Conservation (phyloP, 176 grass and related monocot species). For the Rhynchospora pubera region DNA sequence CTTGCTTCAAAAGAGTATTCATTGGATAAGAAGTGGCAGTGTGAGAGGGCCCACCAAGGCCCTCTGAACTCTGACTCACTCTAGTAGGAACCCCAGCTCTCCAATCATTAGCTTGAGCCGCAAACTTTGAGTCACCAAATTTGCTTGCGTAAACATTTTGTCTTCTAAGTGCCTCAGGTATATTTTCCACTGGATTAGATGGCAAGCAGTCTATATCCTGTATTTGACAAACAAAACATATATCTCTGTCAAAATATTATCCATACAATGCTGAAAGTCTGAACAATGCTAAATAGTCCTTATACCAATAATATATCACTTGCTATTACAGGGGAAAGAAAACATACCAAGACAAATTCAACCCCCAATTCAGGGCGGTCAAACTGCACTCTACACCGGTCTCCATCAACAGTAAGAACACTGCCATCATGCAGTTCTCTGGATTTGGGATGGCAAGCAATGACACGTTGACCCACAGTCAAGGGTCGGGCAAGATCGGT, state of each 20-base stretch:
- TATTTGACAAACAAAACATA: constrained; percentile 17
- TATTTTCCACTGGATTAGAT: constrained; percentile 77
- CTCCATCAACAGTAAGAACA: constrained; percentile 64
- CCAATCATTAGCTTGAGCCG: constrained; percentile 51
- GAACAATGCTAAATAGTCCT: not conserved
- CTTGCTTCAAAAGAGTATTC: constrained; percentile 56
- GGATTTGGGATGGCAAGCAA: constrained; percentile 88
- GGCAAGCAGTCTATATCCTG: constrained; percentile 99
- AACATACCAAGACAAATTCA: constrained; percentile 80
- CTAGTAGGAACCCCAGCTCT: constrained; percentile 31
- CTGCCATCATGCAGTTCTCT: constrained; percentile 96
- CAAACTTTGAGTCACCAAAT: constrained; percentile 45
- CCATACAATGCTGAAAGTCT: not conserved
- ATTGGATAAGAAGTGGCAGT: constrained; percentile 50
- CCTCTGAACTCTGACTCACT: constrained; percentile 38
- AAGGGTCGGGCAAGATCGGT: constrained; percentile 81
- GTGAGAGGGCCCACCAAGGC: constrained; percentile 36
- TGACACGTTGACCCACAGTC: constrained; percentile 75
- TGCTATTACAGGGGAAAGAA: constrained; percentile 1
- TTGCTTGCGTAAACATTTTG: constrained; percentile 55
- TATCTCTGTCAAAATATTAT: not conserved
- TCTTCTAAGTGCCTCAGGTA: constrained; percentile 59
- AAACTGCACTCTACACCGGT: constrained; percentile 79
- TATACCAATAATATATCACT: not conserved
- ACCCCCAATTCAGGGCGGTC: constrained; percentile 70